Conservation (phyloP, 2,329 filamentous ascomycete species). For the Fusarium xylarioides region DNA sequence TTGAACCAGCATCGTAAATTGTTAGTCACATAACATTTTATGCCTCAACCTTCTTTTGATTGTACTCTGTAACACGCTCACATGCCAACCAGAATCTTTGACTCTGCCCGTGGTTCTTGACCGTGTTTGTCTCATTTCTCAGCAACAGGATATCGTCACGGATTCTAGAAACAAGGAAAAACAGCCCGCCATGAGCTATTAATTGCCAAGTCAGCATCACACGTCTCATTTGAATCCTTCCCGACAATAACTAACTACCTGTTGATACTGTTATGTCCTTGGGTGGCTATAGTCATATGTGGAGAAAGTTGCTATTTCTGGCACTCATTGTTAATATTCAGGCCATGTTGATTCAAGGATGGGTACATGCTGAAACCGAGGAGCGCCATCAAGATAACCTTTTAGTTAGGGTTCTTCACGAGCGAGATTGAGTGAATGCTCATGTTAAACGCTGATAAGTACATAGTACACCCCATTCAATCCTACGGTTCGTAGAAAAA, state of each 20-base stretch:
- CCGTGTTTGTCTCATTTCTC: slow-evolving; percentile 6
- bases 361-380: not conserved
- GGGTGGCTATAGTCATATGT: slow-evolving; percentile 1
- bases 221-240: slow-evolving; percentile 1
- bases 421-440: slow-evolving; percentile 27
- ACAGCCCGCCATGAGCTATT: not conserved
- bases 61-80: not conserved
- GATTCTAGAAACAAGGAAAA: not conserved
- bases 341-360: slow-evolving; percentile 3
- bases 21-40: not conserved
- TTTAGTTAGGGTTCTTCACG: not conserved
- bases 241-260: not conserved
- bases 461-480: not conserved
- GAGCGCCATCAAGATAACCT: slow-evolving; percentile 20
- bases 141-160: not conserved
- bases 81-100: not conserved
- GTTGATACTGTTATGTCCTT: not conserved
- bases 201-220: not conserved
- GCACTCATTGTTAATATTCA: not conserved
- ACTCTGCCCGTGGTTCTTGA: not conserved
- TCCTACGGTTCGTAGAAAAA: not conserved
- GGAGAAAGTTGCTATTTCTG: slow-evolving; percentile 25
- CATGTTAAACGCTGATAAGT: not conserved
- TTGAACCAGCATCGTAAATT: not conserved
- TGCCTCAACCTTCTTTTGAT: not conserved